phyloP scores from a whole-genome alignment of 2,329 filamentous ascomycete species.

The Magnaporthiopsis rhizophila region DNA sequence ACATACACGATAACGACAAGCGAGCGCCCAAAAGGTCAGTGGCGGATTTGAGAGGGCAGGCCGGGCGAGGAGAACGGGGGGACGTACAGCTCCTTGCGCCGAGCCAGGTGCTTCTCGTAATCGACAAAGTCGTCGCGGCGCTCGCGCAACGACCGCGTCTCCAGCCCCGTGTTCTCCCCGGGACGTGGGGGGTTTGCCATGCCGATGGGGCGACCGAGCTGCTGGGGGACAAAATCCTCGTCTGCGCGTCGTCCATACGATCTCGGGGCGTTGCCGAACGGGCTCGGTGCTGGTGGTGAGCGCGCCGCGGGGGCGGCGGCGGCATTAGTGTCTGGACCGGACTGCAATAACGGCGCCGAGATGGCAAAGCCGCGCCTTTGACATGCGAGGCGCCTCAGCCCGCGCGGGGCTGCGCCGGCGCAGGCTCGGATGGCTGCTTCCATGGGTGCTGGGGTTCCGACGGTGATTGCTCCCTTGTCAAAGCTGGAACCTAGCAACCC shows the following conservation, averaged over 20 bases:
- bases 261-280: slow-evolving; percentile 50
- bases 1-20: slow-evolving; percentile 5
- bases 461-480: no score
- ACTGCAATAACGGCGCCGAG: slow-evolving; percentile 12
- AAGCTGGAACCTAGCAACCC: no score
- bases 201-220: slow-evolving; percentile 69
- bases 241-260: slow-evolving; percentile 48
- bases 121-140: slow-evolving; percentile 73
- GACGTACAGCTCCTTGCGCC: slow-evolving; percentile 69
- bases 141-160: slow-evolving; percentile 58
- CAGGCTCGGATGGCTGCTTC: neutral
- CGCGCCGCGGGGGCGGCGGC: slow-evolving; percentile 6
- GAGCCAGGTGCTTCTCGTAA: slow-evolving; percentile 74
- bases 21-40: neutral
- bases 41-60: no score
- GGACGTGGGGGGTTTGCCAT: slow-evolving; percentile 62
- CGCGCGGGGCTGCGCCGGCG: neutral
- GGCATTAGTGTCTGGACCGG: slow-evolving; percentile 10
- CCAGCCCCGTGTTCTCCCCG: slow-evolving; percentile 77
- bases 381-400: slow-evolving; percentile 36
- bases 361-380: slow-evolving; percentile 31
- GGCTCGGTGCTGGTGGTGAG: slow-evolving; percentile 19
- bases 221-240: slow-evolving; percentile 46
- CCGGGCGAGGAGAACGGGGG: neutral
- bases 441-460: neutral